These are phyloP conservation scores for Bipolaris victoriae DNA, from an alignment of 2,329 filamentous ascomycete genomes.

Conservation along the genomic window DNA sequence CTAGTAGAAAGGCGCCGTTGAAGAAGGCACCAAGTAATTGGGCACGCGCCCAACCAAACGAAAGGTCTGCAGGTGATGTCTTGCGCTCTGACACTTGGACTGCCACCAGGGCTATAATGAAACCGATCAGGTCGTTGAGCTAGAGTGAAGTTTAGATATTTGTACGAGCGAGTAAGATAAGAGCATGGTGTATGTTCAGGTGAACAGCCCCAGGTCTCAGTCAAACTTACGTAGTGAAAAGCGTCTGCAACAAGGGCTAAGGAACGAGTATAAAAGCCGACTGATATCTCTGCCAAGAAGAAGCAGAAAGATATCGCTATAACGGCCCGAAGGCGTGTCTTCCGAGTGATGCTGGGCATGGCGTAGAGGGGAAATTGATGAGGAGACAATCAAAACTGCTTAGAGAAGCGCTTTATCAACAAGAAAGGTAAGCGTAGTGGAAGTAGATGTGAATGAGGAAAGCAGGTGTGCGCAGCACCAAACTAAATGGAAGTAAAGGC, in stretches of 20 bases:
- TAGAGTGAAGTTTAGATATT: constrained; percentile 38
- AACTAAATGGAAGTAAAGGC: not conserved
- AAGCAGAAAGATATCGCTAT: constrained; percentile 56
- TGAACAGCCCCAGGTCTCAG: not conserved
- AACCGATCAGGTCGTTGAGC: constrained; percentile 74
- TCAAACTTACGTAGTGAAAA: constrained; percentile 72
- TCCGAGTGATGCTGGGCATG: constrained; percentile 41
- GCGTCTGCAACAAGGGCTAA: constrained; percentile 77
- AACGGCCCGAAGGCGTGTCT: constrained; percentile 46
- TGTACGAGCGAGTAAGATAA: no score
- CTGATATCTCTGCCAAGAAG: constrained; percentile 59
- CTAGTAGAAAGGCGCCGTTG: constrained; percentile 77
- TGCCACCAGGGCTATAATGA: constrained; percentile 69
- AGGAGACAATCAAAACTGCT: not conserved
- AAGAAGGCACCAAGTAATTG: constrained; percentile 79
- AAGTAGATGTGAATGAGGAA: not conserved
- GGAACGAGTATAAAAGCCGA: constrained; percentile 73
- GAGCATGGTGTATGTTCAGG: not conserved
- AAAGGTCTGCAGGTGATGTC: constrained; percentile 63
- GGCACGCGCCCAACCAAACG: constrained; percentile 79
- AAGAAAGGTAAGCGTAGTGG: not conserved
- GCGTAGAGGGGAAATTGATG: not conserved
- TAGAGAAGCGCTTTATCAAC: not conserved
- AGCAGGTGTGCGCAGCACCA: not conserved
- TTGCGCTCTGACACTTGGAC: constrained; percentile 63